A percentile compares a stretch with the other conserved stretches of the same genome.
Conservation (phyloP, 306 rosid genomes). For the Quillaja saponaria region DNA sequence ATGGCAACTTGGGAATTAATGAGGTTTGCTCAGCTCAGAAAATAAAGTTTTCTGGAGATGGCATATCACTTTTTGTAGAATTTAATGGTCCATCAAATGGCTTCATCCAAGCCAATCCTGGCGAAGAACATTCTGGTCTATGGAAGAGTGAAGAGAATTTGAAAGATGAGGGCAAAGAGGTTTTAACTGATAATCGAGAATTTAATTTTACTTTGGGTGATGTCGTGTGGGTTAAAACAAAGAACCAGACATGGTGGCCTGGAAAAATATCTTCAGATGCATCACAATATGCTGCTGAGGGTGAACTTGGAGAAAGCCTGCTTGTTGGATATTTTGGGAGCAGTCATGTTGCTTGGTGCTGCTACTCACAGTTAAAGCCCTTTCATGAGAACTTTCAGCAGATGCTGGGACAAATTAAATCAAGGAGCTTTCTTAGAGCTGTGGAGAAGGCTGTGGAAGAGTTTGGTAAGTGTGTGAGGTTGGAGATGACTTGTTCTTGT, state of each 20-base stretch:
- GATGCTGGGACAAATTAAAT: conserved; percentile 34
- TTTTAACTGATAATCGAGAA: conserved; percentile 18
- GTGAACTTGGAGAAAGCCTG: conserved; percentile 20
- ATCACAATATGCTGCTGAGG: conserved; percentile 6
- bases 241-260: conserved; percentile 61
- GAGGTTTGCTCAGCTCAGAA: conserved; percentile 21
- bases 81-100: conserved; percentile 32
- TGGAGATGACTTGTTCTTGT: conserved; percentile 51
- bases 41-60: conserved; percentile 36
- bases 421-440: conserved; percentile 51
- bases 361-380: conserved; percentile 38
- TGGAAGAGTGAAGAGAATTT: neutral
- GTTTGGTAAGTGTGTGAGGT: conserved; percentile 43
- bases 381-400: conserved; percentile 42
- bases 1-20: conserved; percentile 13
- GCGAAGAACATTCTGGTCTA: conserved; percentile 23
- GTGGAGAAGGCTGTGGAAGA: conserved; percentile 56
- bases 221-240: conserved; percentile 56
- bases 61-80: conserved; percentile 42
- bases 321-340: conserved; percentile 46
- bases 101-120: conserved; percentile 15
- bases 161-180: conserved; percentile 27
- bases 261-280: conserved; percentile 46
- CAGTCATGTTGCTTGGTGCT: conserved; percentile 44
- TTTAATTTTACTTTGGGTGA: conserved; percentile 44